A percentile compares a stretch with the other conserved stretches of the same genome.
Evolutionary conservation across 2,329 filamentous ascomycete species (phyloP).

Genomic region (Fusarium pseudograminearum): DNA sequence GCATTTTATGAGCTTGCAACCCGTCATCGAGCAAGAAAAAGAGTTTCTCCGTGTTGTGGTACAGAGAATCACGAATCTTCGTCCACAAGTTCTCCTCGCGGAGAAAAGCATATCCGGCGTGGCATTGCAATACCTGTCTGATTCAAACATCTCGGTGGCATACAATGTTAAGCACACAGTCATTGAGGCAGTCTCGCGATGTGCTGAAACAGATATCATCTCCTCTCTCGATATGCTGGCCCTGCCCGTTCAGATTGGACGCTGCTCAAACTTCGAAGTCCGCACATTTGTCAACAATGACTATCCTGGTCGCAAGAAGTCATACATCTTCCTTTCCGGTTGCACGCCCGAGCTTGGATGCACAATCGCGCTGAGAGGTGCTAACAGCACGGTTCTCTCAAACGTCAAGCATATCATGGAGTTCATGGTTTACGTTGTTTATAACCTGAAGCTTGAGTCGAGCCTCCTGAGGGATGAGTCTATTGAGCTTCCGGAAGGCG

Average conservation of each 20-base stretch:
- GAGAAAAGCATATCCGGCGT: slow-evolving; percentile 93
- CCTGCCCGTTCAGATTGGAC: slow-evolving; percentile 76
- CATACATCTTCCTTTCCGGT: slow-evolving; percentile 94
- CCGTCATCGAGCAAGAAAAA: slow-evolving; percentile 94
- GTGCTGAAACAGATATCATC: slow-evolving; percentile 90
- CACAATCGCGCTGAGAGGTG: slow-evolving; percentile 91
- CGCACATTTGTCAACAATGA: slow-evolving; percentile 91
- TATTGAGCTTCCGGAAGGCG: slow-evolving; percentile 79
- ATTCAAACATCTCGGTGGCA: slow-evolving; percentile 90
- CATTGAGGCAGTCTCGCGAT: slow-evolving; percentile 92
- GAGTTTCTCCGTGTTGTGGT: slow-evolving; percentile 94
- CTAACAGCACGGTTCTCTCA: slow-evolving; percentile 75
- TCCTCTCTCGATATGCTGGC: slow-evolving; percentile 95
- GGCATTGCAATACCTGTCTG: slow-evolving; percentile 86
- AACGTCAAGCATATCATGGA: slow-evolving; percentile 94
- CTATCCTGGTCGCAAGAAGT: slow-evolving; percentile 83
- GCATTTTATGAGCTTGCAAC: slow-evolving; percentile 98
- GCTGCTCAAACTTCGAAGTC: slow-evolving; percentile 89
- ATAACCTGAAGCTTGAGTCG: slow-evolving; percentile 95
- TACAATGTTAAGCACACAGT: slow-evolving; percentile 98
- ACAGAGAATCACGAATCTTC: slow-evolving; percentile 86
- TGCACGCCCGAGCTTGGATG: slow-evolving; percentile 91
- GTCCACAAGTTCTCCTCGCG: slow-evolving; percentile 88
- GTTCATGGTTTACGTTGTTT: slow-evolving; percentile 99
- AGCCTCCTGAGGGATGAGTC: slow-evolving; percentile 94